These are phyloP conservation scores for Colletotrichum camelliae DNA, from an alignment of 2,329 filamentous ascomycete genomes.

Conservation along the genomic window DNA sequence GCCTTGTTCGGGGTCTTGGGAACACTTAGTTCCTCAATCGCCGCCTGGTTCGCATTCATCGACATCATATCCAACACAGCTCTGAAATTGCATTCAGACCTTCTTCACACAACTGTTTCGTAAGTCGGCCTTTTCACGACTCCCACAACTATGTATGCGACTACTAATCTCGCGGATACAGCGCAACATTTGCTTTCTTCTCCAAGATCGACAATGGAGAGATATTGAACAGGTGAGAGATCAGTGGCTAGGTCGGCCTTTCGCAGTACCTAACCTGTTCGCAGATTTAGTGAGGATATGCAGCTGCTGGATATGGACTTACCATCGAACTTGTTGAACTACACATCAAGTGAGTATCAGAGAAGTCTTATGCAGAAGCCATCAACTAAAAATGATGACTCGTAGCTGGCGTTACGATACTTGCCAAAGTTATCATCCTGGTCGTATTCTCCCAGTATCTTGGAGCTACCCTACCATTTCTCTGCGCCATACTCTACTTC, in stretches of 20 bases:
- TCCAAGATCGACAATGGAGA: neutral
- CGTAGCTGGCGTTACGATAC: neutral
- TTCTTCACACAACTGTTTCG: neutral
- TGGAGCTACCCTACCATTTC: conserved; percentile 30
- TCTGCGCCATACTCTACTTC: conserved; percentile 28
- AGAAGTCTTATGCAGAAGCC: neutral
- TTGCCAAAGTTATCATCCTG: neutral
- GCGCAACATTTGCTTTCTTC: neutral
- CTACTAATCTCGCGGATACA: neutral
- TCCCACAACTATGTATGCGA: neutral
- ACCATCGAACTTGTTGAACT: neutral
- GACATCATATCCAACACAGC: conserved; percentile 10
- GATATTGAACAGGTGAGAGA: neutral
- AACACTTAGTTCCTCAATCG: neutral
- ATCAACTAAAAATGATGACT: neutral
- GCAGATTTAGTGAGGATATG: conserved; percentile 14
- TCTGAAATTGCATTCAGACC: conserved; percentile 1
- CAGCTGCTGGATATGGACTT: conserved; percentile 15
- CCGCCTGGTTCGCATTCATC: conserved; percentile 11
- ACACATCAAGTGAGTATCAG: conserved; percentile 4
- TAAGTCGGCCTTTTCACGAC: neutral
- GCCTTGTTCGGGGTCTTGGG: neutral
- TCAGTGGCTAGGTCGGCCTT: rapidly evolving
- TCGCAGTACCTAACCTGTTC: neutral
- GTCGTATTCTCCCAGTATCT: conserved; percentile 24